phyloP scores from a whole-genome alignment of 1,284 basidiomycete species.

The Ustilago vetiveriae region DNA sequence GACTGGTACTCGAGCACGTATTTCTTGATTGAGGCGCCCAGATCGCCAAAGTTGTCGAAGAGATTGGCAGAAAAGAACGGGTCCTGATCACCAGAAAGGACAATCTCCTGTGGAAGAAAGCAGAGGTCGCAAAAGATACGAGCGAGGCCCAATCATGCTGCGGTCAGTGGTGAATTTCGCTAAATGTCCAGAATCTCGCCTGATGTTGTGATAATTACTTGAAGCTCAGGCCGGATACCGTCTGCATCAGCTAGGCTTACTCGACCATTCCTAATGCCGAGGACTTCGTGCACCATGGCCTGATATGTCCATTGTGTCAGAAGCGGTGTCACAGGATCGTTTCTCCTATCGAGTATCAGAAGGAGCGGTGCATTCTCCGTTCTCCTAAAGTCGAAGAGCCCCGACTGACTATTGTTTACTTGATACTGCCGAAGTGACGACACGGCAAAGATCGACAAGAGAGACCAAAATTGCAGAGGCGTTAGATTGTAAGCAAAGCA shows the following conservation, averaged over 20 bases:
- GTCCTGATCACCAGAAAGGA: conserved; percentile 89
- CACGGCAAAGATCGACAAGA: background rate
- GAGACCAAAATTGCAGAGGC: too few relatives aligned
- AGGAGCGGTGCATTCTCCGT: conserved; percentile 71
- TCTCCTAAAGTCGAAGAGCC: conserved; percentile 71
- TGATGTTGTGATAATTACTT: conserved; percentile 70
- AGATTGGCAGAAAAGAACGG: conserved; percentile 92
- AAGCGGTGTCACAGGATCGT: conserved; percentile 97
- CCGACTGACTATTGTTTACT: conserved; percentile 65
- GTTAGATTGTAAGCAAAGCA: too few relatives aligned
- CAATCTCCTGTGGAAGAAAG: conserved; percentile 79
- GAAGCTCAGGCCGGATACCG: conserved; percentile 84
- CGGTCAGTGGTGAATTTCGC: background rate
- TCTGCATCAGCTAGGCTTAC: conserved; percentile 86
- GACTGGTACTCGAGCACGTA: conserved; percentile 96
- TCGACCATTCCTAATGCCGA: conserved; percentile 92
- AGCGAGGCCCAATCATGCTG: background rate
- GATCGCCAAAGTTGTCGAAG: conserved; percentile 94
- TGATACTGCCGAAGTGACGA: conserved; percentile 52
- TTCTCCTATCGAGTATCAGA: conserved; percentile 80
- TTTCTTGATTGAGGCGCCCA: conserved; percentile 88
- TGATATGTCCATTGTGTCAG: conserved; percentile 99
- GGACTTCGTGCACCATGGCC: conserved; percentile 97
- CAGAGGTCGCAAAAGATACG: background rate
- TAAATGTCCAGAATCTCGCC: too few relatives aligned